These are phyloP conservation scores for Neurospora sp. DNA, from an alignment of 495 filamentous ascomycete genomes.

Conservation along the genomic window DNA sequence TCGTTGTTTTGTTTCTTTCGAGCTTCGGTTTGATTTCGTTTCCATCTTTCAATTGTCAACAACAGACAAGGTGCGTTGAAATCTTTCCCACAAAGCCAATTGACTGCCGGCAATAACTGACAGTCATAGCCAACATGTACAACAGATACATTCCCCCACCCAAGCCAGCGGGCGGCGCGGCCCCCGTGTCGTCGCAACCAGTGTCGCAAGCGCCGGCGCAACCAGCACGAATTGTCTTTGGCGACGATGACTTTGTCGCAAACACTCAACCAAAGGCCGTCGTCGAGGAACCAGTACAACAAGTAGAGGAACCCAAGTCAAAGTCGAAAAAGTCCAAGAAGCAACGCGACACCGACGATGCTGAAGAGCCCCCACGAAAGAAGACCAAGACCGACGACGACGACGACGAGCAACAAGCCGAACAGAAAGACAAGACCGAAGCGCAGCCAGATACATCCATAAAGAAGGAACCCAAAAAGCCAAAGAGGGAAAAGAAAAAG, in stretches of 20 bases:
- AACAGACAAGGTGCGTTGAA: not conserved
- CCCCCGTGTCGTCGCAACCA: not conserved
- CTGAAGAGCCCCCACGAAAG: constrained; percentile 4
- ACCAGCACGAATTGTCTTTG: constrained; percentile 18
- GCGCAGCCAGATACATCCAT: not conserved
- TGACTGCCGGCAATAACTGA: constrained; percentile 2
- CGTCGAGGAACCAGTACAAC: not conserved
- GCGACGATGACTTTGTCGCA: constrained; percentile 15
- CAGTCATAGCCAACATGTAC: constrained; percentile 21
- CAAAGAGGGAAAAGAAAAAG: constrained; percentile 30
- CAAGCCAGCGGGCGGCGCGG: constrained; percentile 10
- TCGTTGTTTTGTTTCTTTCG: not conserved
- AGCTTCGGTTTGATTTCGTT: not conserved
- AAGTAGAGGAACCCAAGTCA: constrained; percentile 9
- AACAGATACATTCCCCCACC: constrained; percentile 32
- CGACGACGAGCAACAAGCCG: not conserved
- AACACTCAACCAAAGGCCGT: constrained; percentile 7
- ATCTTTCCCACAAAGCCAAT: not conserved
- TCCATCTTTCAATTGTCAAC: not conserved
- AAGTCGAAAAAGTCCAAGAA: constrained; percentile 19
- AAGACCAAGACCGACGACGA: not conserved
- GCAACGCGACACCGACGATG: not conserved
- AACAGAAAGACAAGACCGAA: constrained; percentile 4
- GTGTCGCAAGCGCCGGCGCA: constrained; percentile 5
- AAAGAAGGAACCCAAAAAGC: constrained; percentile 1